phyloP scores from a whole-genome alignment of 306 rosid species.

The Luffa aegyptiaca region DNA sequence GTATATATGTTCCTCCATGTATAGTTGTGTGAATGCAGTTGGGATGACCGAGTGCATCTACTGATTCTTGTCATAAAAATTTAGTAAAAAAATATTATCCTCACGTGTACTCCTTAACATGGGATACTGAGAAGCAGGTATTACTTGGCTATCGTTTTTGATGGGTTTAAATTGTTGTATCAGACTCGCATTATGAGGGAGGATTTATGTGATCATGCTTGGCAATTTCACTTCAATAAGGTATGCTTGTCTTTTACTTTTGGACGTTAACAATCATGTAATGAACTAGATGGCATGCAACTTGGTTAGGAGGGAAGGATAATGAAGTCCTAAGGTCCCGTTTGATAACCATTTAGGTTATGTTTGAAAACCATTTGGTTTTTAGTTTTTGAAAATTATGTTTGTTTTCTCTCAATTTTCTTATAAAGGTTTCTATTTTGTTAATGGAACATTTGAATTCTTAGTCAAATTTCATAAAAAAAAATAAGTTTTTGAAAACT shows the following conservation, averaged over 20 bases:
- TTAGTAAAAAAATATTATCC: not conserved
- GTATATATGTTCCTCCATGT: not conserved
- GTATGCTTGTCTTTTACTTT: conserved; percentile 8
- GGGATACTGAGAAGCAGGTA: not conserved
- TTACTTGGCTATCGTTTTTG: not conserved
- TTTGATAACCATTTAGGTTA: too few relatives aligned
- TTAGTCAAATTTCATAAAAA: too few relatives aligned
- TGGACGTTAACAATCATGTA: not conserved
- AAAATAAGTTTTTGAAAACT: too few relatives aligned
- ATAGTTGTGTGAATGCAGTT: not conserved
- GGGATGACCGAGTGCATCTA: not conserved
- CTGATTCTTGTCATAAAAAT: not conserved
- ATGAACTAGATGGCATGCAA: not conserved
- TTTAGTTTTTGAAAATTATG: too few relatives aligned
- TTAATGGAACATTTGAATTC: too few relatives aligned
- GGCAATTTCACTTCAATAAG: conserved; percentile 44
- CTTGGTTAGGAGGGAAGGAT: not conserved
- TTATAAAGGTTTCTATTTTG: too few relatives aligned
- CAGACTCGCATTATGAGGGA: conserved; percentile 33
- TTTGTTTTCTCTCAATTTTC: too few relatives aligned
- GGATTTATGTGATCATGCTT: conserved; percentile 36
- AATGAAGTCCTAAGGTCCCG: not conserved
- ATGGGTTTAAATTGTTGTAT: conserved; percentile 3
- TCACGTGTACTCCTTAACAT: not conserved
- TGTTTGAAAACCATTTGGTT: too few relatives aligned